Percentiles rank a stretch among this genome's conserved stretches.
Conservation (phyloP, 768 basidiomycete genomes). For the Panaeolus cyanescens region DNA sequence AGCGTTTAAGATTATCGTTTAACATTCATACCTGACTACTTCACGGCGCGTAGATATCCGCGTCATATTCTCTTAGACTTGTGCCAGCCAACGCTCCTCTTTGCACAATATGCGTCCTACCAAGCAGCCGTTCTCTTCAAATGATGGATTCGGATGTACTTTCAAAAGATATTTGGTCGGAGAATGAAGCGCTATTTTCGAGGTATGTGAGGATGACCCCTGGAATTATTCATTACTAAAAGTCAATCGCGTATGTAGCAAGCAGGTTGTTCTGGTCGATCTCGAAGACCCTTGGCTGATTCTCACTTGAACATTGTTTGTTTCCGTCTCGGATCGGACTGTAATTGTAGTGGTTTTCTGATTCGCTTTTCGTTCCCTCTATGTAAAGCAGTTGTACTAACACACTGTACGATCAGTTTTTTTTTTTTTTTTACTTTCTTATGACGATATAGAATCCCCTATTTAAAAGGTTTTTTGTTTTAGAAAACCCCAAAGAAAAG, state of each 20-base stretch:
- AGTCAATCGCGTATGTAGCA: slow-evolving; percentile 29
- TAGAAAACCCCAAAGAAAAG: background rate
- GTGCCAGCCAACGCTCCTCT: slow-evolving; percentile 60
- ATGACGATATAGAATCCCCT: no score
- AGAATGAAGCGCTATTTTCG: slow-evolving; percentile 8
- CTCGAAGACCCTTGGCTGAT: slow-evolving; percentile 55
- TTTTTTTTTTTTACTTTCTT: no score
- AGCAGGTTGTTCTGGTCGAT: slow-evolving; percentile 52
- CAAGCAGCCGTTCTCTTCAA: slow-evolving; percentile 37
- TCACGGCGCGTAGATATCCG: slow-evolving; percentile 45
- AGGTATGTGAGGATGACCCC: slow-evolving; percentile 10
- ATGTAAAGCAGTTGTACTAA: slow-evolving; percentile 1
- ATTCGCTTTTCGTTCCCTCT: slow-evolving; percentile 1
- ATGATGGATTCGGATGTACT: slow-evolving; percentile 45
- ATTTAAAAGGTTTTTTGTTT: background rate
- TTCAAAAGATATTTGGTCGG: slow-evolving; percentile 36
- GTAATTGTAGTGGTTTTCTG: background rate
- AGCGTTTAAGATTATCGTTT: slow-evolving; percentile 18
- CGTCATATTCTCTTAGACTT: slow-evolving; percentile 55
- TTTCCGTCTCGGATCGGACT: background rate
- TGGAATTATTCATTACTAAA: background rate
- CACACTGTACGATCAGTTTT: background rate
- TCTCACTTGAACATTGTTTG: slow-evolving; percentile 43
- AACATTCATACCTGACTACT: background rate
- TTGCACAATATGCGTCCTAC: slow-evolving; percentile 58